Base-by-base conservation (phyloP, 805 yeast species). In the Lipomyces spencermartinsiae region DNA sequence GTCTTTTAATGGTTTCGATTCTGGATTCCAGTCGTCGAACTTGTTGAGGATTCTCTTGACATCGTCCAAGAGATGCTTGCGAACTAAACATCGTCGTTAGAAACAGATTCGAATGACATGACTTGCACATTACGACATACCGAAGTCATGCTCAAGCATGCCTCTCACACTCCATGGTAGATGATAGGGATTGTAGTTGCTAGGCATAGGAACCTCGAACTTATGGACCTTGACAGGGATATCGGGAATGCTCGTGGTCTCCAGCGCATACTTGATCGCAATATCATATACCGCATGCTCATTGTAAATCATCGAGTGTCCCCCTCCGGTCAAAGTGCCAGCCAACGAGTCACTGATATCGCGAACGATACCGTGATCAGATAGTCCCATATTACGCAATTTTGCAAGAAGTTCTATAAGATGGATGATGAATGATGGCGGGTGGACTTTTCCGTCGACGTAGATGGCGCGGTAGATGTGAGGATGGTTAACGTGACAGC, bases 131-230 rank as follows among this genome's bases (percentile, higher is more conserved):
- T 84, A 69, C 16, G 60, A 56, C 71, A 4, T 65, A 68, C 71
- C 71, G 9, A 64, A 63, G 0, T 89, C 84, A 63, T 89, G 97
- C 71, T 86, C 88, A 37, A 93, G 78, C 57, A 94, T 80, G 0
- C 97, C 97, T 57, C 97, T 81, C 80, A 93, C 85, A 74, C 96
- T 90, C 97, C 98, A 94, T 0, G 98, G 98, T 51, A 94, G 80
- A 67, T 90, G 87, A 75, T 85, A 94, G 0, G 97, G 97, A 77
- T 94, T 93, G 34, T 85, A 81, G 1, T 92, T 92, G 22, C 89
- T 78, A 14, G 74, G 72, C 60, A 58, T 64, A 7, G 91, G 87
- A 53, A 91, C 83, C 61, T 86, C 86, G 75, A 89, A 91, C 35
- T 66, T 66, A 16, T 72, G 74, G 35, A 76, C 73, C 25, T 67